Conservation (phyloP, 179 eudicot genomes). For the Vitellaria paradoxa region DNA sequence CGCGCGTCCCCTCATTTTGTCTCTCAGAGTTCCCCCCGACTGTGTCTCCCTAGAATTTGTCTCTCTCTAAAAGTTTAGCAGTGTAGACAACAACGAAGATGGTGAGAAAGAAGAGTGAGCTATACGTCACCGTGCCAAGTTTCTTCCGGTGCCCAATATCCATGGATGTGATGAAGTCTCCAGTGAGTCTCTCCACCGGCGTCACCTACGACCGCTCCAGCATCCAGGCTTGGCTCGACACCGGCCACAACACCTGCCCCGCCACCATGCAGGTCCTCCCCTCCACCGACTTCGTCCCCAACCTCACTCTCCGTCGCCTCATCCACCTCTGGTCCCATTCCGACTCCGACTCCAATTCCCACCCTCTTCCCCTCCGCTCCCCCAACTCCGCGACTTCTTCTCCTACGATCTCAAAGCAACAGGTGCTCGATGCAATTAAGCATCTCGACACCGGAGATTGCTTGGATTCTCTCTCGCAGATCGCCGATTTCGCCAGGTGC, state of each 20-base stretch:
- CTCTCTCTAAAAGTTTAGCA: background rate
- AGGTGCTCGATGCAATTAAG: background rate
- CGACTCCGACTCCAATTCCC: slow-evolving; percentile 3
- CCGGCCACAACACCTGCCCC: slow-evolving; percentile 76
- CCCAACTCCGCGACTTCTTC: slow-evolving; percentile 7
- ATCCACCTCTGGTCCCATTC: slow-evolving; percentile 53
- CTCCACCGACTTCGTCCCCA: slow-evolving; percentile 54
- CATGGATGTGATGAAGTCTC: slow-evolving; percentile 78
- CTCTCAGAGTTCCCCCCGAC: background rate
- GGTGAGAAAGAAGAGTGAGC: slow-evolving; percentile 18
- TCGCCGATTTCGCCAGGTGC: slow-evolving; percentile 16
- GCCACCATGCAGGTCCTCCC: slow-evolving; percentile 79
- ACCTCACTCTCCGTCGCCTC: slow-evolving; percentile 67
- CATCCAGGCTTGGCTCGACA: slow-evolving; percentile 74
- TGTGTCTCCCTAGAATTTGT: background rate
- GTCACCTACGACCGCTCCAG: slow-evolving; percentile 72
- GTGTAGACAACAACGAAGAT: background rate
- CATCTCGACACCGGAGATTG: background rate
- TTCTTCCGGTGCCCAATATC: slow-evolving; percentile 79
- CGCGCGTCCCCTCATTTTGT: background rate
- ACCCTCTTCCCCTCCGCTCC: slow-evolving; percentile 12
- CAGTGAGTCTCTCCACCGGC: slow-evolving; percentile 76
- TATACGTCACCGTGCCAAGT: slow-evolving; percentile 36
- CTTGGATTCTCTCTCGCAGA: slow-evolving; percentile 7
- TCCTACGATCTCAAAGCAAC: background rate